These are phyloP conservation scores for Ramalina intermedia DNA, from an alignment of 495 filamentous ascomycete species.

Conservation along the genomic window DNA sequence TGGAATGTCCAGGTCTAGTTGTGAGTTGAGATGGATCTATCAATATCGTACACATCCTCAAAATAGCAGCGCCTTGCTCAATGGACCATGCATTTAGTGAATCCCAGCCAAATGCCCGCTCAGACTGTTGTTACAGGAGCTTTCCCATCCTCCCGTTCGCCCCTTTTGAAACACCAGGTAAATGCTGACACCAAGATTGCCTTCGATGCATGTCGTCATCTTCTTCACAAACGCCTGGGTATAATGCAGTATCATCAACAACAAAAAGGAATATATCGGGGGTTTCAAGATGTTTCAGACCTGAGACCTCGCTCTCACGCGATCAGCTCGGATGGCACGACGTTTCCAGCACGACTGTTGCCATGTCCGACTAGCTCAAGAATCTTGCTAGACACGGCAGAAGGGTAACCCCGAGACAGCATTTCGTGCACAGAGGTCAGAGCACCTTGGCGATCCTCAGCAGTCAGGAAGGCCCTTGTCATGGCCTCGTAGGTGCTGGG, in stretches of 20 bases:
- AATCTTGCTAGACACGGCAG: conserved; percentile 82
- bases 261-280: not conserved
- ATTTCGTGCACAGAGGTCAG: conserved; percentile 76
- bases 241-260: conserved; percentile 1
- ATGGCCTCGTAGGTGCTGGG: conserved; percentile 99
- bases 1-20: conserved; percentile 13
- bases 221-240: conserved; percentile 7
- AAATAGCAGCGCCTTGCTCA: not conserved
- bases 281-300: not conserved
- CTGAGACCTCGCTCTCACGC: not conserved
- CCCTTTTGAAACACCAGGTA: not conserved
- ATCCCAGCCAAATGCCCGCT: conserved; percentile 3
- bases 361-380: conserved; percentile 70
- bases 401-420: conserved; percentile 76
- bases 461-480: conserved; percentile 81
- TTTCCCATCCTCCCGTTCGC: not conserved
- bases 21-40: conserved; percentile 15
- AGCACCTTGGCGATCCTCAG: conserved; percentile 61
- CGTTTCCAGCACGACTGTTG: conserved; percentile 12
- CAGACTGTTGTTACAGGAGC: conserved; percentile 6
- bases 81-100: not conserved
- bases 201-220: not conserved
- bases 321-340: conserved; percentile 4
- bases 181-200: not conserved
- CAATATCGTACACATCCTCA: conserved; percentile 7